Evolutionary conservation across 352 stramenopile genomes (phyloP), one percentile per base, ranked within the genome.

Genomic region (Globisporangium radiosum): DNA sequence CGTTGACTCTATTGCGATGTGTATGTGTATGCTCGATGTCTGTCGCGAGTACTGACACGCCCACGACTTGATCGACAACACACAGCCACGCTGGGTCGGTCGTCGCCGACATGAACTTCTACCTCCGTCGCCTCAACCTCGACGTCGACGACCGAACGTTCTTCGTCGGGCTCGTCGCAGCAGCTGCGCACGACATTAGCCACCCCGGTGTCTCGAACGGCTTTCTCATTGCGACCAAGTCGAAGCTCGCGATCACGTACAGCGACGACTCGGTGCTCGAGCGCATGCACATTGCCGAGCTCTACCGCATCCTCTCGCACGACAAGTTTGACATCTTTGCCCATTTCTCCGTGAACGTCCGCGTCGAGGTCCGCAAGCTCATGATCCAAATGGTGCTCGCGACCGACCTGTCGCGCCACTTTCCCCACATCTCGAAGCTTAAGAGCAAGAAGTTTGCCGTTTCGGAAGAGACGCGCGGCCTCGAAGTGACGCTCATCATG

Each of bases 131-230:
- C 15, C 66, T 90, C 2, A 78, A 87, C 44, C 57, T 88, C 4
- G 77, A 78, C 33, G 60, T 85, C 14, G 73, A 85, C 44, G 74
- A 86, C 59, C 66, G 54, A 4, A 81, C 71, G 15, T 69, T 85
- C 25, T 80, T 85, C 13, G 74, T 88, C 44, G 76, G 81, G 2
- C 76, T 97, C 4, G 60, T 97, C 4, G 76, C 97, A 2, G 85
- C 90, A 2, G 72, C 94, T 0, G 82, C 82, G n/a, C 93, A 98
- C 64, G 93, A 98, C 71, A 83, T 97, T 14, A 92, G 82, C 42
- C 93, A 98, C 60, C 85, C 87, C 0, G 93, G 93, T 37, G 86
- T 94, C 14, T 96, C 87, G 13, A 98, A 98, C 66, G 73, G 72
- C 48, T 98, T 96, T 58, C 80, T 97, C 45, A 83, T 96, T 54